Conservation (phyloP, 78 protist species). For the Reticulomyxa filosa region DNA sequence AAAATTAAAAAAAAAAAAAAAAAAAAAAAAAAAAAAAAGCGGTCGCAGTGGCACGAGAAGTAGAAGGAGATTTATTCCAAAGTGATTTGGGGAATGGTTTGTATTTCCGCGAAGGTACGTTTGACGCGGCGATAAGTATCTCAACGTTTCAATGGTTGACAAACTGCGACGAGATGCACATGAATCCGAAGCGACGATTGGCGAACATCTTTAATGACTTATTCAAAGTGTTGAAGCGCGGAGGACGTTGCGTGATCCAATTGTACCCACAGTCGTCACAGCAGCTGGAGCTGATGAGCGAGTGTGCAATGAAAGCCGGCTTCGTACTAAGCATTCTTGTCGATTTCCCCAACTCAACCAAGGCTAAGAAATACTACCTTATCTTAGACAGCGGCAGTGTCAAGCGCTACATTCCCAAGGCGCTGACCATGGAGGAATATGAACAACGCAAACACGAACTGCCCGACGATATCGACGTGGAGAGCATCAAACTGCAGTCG, state of each 20-base stretch:
- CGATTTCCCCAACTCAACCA: slow-evolving; percentile 32
- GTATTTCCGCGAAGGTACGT: slow-evolving; percentile 3
- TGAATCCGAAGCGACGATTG: slow-evolving; percentile 5
- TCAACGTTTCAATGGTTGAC: slow-evolving; percentile 34
- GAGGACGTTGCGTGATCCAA: slow-evolving; percentile 27
- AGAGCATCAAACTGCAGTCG: too few relatives aligned
- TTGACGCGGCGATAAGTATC: slow-evolving; percentile 25
- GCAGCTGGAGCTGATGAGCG: slow-evolving; percentile 10
- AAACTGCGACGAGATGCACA: background rate
- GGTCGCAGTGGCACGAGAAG: too few relatives aligned
- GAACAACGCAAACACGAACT: too few relatives aligned
- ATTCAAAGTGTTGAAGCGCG: background rate
- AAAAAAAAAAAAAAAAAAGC: too few relatives aligned
- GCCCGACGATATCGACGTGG: too few relatives aligned
- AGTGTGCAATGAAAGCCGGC: slow-evolving; percentile 14
- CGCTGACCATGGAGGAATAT: too few relatives aligned
- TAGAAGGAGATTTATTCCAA: background rate
- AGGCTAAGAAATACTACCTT: too few relatives aligned
- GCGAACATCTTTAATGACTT: slow-evolving; percentile 2
- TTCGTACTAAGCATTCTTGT: slow-evolving; percentile 22
- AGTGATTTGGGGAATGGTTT: slow-evolving; percentile 27
- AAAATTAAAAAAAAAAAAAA: too few relatives aligned
- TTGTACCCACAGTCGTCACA: slow-evolving; percentile 16
- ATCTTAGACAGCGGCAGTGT: too few relatives aligned
- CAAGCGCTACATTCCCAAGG: too few relatives aligned